Percentiles rank a stretch among this genome's conserved stretches.
Evolutionary conservation across 2,329 filamentous ascomycete genomes (phyloP).

Genomic region (Decorospora gaudefroyi): DNA sequence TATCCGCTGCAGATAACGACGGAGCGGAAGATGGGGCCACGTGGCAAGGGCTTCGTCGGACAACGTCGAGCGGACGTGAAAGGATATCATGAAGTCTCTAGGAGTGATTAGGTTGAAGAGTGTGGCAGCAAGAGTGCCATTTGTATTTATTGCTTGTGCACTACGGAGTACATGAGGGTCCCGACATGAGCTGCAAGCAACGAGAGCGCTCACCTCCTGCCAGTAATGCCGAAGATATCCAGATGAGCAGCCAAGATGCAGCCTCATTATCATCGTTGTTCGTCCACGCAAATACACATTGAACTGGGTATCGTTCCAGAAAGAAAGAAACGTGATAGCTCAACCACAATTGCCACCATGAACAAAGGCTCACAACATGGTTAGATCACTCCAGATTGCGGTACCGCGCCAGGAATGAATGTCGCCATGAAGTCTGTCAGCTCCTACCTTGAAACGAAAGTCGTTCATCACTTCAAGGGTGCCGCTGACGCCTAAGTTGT

Average conservation of each 20-base stretch:
- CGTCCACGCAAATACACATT: conserved; percentile 6
- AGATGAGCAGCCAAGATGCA: conserved; percentile 11
- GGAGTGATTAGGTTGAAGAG: neutral
- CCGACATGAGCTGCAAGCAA: conserved; percentile 1
- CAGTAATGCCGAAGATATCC: conserved; percentile 2
- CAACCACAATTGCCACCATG: conserved; percentile 2
- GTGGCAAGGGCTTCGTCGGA: conserved; percentile 19
- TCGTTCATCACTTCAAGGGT: conserved; percentile 5
- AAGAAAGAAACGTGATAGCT: neutral
- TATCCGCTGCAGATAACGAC: conserved; percentile 17
- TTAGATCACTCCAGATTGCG: conserved; percentile 1
- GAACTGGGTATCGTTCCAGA: neutral
- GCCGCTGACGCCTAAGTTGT: conserved; percentile 21
- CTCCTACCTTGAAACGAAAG: conserved; percentile 27
- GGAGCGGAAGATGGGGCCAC: conserved; percentile 20
- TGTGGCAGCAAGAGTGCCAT: conserved; percentile 7
- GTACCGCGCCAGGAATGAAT: conserved; percentile 6
- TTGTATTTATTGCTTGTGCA: conserved; percentile 8
- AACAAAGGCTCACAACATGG: conserved; percentile 3
- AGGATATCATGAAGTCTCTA: neutral
- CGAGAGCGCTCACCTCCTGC: conserved; percentile 3
- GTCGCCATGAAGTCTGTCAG: conserved; percentile 7
- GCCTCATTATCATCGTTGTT: conserved; percentile 1
- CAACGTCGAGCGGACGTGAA: neutral
- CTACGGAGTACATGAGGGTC: conserved; percentile 5